Evolutionary conservation across 179 eudicot genomes (phyloP), one percentile per base, ranked within the genome.

Genomic region (Vitellaria paradoxa): DNA sequence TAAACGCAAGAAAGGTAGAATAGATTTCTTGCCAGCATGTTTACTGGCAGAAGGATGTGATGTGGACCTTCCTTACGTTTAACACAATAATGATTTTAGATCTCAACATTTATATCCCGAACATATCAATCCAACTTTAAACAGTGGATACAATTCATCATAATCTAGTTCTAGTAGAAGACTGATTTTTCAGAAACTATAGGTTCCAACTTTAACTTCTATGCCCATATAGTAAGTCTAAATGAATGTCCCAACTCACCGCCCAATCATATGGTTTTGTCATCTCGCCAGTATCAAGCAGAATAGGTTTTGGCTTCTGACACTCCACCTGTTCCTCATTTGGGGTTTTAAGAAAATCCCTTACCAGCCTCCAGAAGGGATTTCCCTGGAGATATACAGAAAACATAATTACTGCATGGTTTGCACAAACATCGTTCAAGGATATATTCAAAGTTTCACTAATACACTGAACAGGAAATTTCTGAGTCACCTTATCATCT

Each of bases 241-340:
- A 61, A 61, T 61, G 30, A 61, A 14, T 61, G 65, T 14, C 65
- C 72, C 50, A 79, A 92, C 96, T 91, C 66, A 94, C 98, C 84
- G 98, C 98, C 98, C 98, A 94, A 81, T 94, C 98, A 80, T 94
- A 94, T 55, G 98, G 98, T 71, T 72, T 53, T 81, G 88, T 91
- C 97, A 92, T 94, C 86, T 94, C 98, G 68, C 98, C 98, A 37
- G 98, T 94, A 81, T 92, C 97, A 76, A 94, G 93, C 66, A 94
- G 83, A 76, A 94, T 91, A 47, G 98, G 98, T 68, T 94, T 94
- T 59, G 98, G 98, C 17, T 75, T 57, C 56, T 94, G 98, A 85
- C 98, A 94, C 17, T 88, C 88, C 66, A 79, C 84, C 83, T 94
- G 98, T 79, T 94, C 89, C 82, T 87, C 79, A 24, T 72, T 75